Evolutionary conservation across 495 filamentous ascomycete species (phyloP), one percentile per base, ranked within the genome.

Genomic region (Jackrogersella multiformis): DNA sequence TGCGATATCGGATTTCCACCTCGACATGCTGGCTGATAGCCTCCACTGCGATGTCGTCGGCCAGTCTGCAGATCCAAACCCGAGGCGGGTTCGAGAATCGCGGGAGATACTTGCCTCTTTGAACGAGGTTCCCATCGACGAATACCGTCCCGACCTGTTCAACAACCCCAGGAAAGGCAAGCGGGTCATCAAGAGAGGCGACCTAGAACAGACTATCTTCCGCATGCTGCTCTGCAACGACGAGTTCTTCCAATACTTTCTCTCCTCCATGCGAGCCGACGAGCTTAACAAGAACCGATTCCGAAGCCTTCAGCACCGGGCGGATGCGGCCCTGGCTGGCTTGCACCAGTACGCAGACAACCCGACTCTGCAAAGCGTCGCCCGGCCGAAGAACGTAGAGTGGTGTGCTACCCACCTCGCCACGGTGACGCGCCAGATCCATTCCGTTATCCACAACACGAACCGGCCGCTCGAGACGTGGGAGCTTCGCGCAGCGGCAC

Each of bases 171-270:
- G 35, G 35, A 65, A 67, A 12, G 65, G 66, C 55, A 60, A 41
- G 42, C 61, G 57, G 5, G 66, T 70, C 32, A 45, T 78, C 54
- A 69, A 72, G 52, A 76, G 76, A 41, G 78, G 80, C 34, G 81
- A 83, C 28, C 71, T 81, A 5, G 80, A 79, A 46, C 72, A 74
- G 41, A 82, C 80, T n/a, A 58, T 83, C 30, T 78, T 81, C 67
- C 80, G 79, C 61, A 78, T 83, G 56, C 67, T 83, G 15, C 72
- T 83, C 8, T 68, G 73, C 38, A 82, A 80, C 44, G 72, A 81
- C 70, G 76, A 78, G 10, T 75, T 83, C 48, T 76, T 81, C 52
- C 68, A 76, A 24, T 80, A 75, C 66, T 73, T 82, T 51, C 77
- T 78, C 15, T 66, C 71, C 10, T 71, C 74, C 5, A 72, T 81